Base-by-base conservation (phyloP, 305 asterid genomes). In the Andrographis paniculata region DNA sequence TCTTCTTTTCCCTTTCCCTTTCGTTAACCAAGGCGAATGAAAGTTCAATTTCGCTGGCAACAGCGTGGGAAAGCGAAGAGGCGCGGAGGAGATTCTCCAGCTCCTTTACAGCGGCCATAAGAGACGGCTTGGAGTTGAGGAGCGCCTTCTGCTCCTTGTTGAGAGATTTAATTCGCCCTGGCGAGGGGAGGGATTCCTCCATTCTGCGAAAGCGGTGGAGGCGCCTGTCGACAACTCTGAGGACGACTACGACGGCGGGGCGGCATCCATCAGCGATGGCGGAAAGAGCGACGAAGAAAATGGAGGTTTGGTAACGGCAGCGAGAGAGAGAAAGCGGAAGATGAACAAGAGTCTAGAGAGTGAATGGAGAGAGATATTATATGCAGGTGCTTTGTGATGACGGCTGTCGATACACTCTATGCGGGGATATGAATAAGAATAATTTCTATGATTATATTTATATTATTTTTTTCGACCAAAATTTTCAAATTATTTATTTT, bases 111-210 rank as follows among this genome's bases (percentile, higher is more conserved):
- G 68, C 76, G 50, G 84, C 74, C 11, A 74, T 21, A n/a, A 80
- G 55, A 33, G 48, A 48, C 16, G 87, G 27, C 58, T 83, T 87
- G 24, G 93, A 71, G 6, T 74, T 65, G 14, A 84, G 63, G 31
- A 78, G 60, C 56, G 80, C 84, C 53, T 70, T 68, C 64, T 85
- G 93, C 67, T 85, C 93, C 20, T 72, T 81, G 64, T 86, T 79
- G 37, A 86, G 76, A 56, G 60, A 3, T 65, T 82, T 86, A 0
- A 94, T 88, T 16, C 64, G 70, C n/a, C n/a, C n/a, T n/a, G n/a
- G n/a, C n/a, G n/a, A n/a, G 54, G 78, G 31, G 16, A 69, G 17
- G n/a, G 84, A 71, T 20, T 75, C 84, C 45, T 86, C 88, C 94
- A 86, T 86, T 45, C 73, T 86, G 17, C 57, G 14, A 9, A 82